These are phyloP conservation scores for Penicillium egyptiacum DNA, from an alignment of 495 filamentous ascomycete genomes.

Conservation along the genomic window DNA sequence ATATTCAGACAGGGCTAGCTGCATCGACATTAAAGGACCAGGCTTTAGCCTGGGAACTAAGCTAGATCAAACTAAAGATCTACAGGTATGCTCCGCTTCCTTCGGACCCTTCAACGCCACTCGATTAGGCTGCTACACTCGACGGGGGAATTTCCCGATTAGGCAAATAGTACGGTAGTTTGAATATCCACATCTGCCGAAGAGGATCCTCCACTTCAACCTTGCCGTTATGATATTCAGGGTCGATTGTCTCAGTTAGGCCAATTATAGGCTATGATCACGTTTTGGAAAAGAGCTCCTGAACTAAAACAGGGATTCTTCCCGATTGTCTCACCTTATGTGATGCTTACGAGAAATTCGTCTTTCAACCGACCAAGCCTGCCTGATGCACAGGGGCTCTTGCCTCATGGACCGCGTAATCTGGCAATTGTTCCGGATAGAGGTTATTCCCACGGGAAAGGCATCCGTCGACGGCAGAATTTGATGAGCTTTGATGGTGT, in stretches of 20 bases:
- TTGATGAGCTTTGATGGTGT: neutral
- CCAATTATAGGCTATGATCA: neutral
- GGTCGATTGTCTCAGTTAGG: neutral
- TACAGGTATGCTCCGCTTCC: neutral
- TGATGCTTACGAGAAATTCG: neutral
- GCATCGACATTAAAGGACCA: too few species aligned
- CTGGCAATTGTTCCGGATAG: neutral
- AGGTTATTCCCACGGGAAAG: neutral
- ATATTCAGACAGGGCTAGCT: too few species aligned
- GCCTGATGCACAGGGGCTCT: neutral
- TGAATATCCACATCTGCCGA: neutral
- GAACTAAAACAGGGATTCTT: neutral
- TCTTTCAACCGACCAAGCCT: neutral
- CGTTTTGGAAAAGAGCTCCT: neutral
- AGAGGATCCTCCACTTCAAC: neutral
- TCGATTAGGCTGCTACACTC: neutral
- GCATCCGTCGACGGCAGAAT: neutral
- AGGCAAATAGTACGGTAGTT: neutral
- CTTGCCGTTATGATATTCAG: neutral
- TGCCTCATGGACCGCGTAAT: neutral
- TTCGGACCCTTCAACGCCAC: neutral
- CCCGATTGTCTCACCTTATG: neutral
- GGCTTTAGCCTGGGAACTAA: too few species aligned
- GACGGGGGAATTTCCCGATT: neutral
- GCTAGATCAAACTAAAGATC: too few species aligned